Percentiles rank a stretch among this genome's conserved stretches.
Evolutionary conservation across 805 yeast genomes (phyloP).

Genomic region (Nakazawaea anatomiae): DNA sequence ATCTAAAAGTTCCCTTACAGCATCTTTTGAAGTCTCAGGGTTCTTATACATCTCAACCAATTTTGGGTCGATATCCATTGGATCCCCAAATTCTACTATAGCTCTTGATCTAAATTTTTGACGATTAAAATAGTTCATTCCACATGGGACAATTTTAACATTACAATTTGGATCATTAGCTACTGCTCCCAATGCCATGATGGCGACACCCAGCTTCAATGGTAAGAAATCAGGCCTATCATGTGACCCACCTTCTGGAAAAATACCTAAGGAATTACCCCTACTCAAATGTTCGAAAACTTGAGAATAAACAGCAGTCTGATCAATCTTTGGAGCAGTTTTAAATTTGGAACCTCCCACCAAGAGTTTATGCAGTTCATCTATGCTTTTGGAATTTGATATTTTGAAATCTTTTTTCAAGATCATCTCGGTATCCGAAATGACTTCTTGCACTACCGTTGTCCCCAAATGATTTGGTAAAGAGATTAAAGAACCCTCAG

Average conservation of each 20-base stretch:
- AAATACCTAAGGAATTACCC: slow-evolving; percentile 84
- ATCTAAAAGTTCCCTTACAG: slow-evolving; percentile 67
- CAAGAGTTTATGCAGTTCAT: slow-evolving; percentile 34
- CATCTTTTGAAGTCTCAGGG: slow-evolving; percentile 57
- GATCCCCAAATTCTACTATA: slow-evolving; percentile 89
- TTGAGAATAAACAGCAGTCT: slow-evolving; percentile 71
- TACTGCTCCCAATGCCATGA: slow-evolving; percentile 96
- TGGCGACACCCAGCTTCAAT: slow-evolving; percentile 93
- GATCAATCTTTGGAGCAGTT: slow-evolving; percentile 80
- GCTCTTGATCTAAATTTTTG: slow-evolving; percentile 95
- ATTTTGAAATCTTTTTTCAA: slow-evolving; percentile 63
- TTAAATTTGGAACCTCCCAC: slow-evolving; percentile 52
- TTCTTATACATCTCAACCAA: slow-evolving; percentile 60
- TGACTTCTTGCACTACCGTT: slow-evolving; percentile 59
- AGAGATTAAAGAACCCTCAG: slow-evolving; percentile 61
- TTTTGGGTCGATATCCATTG: slow-evolving; percentile 59
- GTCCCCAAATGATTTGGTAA: slow-evolving; percentile 76
- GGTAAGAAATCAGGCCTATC: slow-evolving; percentile 91
- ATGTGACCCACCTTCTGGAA: slow-evolving; percentile 98
- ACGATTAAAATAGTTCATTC: slow-evolving; percentile 95
- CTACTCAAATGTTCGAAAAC: slow-evolving; percentile 80
- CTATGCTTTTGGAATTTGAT: slow-evolving; percentile 31
- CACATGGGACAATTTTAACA: slow-evolving; percentile 91
- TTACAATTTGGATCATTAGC: slow-evolving; percentile 67
- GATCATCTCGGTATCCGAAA: slow-evolving; percentile 64